Percentiles rank a stretch among this genome's conserved stretches.
Evolutionary conservation across 2,329 filamentous ascomycete genomes (phyloP).

Genomic region (Nakataea oryzae): DNA sequence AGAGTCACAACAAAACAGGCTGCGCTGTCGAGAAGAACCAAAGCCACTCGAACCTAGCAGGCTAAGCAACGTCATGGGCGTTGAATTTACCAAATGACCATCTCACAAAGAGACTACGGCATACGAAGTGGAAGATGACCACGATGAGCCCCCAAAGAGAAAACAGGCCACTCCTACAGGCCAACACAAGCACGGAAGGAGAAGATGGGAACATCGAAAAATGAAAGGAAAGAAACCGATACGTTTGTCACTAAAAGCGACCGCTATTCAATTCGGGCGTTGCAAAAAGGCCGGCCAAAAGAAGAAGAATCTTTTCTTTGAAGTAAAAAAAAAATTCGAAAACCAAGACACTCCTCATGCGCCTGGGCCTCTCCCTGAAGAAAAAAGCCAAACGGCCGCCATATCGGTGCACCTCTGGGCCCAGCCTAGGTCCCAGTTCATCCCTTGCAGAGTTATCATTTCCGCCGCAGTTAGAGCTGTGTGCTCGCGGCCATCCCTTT

Average conservation of each 20-base stretch:
- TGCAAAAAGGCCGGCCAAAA: background rate
- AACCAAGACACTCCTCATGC: background rate
- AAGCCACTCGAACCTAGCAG: background rate
- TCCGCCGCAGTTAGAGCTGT: slow-evolving; percentile 7
- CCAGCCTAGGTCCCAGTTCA: slow-evolving; percentile 12
- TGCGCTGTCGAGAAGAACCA: slow-evolving; percentile 3
- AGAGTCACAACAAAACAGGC: background rate
- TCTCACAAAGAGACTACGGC: background rate
- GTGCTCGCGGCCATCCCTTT: slow-evolving; percentile 10
- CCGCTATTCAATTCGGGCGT: too few relatives aligned
- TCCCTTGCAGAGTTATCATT: slow-evolving; percentile 8
- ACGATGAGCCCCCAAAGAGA: background rate
- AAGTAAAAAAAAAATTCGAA: background rate
- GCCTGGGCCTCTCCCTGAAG: background rate
- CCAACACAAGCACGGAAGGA: background rate
- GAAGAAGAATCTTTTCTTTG: too few relatives aligned
- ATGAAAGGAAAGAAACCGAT: background rate
- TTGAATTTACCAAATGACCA: background rate
- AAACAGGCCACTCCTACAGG: background rate
- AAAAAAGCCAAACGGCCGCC: background rate
- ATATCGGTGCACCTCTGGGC: slow-evolving; percentile 1
- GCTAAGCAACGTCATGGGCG: background rate
- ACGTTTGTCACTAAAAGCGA: too few relatives aligned
- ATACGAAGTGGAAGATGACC: background rate
- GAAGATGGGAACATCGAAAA: too few relatives aligned